Conservation (phyloP, 1,139 yeast species). For the Schwanniomyces etchellsii region DNA sequence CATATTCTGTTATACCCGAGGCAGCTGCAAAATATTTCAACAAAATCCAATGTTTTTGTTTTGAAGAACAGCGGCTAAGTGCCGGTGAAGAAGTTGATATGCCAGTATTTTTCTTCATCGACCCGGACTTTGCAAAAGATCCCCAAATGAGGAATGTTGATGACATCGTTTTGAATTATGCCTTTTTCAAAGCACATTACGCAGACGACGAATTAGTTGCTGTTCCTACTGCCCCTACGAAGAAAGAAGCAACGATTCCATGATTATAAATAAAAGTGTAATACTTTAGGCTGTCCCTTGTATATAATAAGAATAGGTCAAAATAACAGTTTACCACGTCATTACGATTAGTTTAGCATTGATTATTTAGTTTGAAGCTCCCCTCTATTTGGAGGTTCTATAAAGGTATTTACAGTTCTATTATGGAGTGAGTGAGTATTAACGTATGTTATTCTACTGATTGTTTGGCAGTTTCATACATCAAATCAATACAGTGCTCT, state of each 20-base stretch:
- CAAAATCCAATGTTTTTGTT: conserved; percentile 96
- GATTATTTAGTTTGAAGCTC: too few relatives aligned
- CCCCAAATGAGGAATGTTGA: conserved; percentile 90
- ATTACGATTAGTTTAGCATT: too few relatives aligned
- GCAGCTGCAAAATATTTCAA: conserved; percentile 94
- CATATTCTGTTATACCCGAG: conserved; percentile 94
- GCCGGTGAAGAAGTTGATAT: conserved; percentile 99
- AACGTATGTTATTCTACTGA: too few relatives aligned
- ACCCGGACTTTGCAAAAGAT: conserved; percentile 94
- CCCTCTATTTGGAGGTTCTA: too few relatives aligned
- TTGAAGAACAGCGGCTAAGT: conserved; percentile 87
- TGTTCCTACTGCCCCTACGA: conserved; percentile 26
- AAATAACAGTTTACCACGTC: too few relatives aligned
- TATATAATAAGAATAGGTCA: too few relatives aligned
- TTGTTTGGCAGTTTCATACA: conserved; percentile 67
- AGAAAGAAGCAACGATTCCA: conserved; percentile 17
- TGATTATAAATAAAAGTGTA: too few relatives aligned
- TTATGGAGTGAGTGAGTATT: too few relatives aligned
- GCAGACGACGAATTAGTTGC: conserved; percentile 42
- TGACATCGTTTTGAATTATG: conserved; percentile 85
- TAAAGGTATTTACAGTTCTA: too few relatives aligned
- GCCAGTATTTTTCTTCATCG: conserved; percentile 98
- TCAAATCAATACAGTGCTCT: conserved; percentile 59
- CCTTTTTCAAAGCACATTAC: conserved; percentile 74
- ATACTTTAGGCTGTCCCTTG: too few relatives aligned